Evolutionary conservation across 371 early-diverging fungal genomes (phyloP), one percentile per base, ranked within the genome.

Genomic region (Cokeromyces recurvatus): DNA sequence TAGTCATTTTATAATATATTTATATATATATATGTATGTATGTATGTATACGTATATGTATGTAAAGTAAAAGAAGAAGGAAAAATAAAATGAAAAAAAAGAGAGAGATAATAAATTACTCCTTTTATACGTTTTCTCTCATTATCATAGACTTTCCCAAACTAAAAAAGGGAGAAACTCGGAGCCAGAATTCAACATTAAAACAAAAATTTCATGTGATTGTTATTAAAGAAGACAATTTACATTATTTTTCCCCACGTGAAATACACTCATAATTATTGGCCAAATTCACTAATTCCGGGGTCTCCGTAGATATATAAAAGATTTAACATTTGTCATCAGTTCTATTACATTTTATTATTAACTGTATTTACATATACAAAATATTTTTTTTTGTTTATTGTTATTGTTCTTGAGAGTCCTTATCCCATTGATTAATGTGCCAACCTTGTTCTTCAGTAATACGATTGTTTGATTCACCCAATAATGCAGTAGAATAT

Each of bases 401-500:
- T n/a, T n/a, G n/a, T n/a, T n/a, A n/a, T n/a, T n/a, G n/a, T n/a
- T n/a, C n/a, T n/a, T n/a, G n/a, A n/a, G n/a, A n/a, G n/a, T n/a
- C n/a, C n/a, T n/a, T n/a, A n/a, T n/a, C 38, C 51, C 51, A 61
- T 47, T 68, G 52, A 34, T 64, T 58, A 32, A 68, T 57, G 38
- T 39, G 38, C 75, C 75, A 74, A 1, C 56, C 62, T 21, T 57
- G 23, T n/a, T 57, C 57, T 7, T 43, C 45, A 11, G 48, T 43
- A 14, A 74, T 54, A 22, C 59, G 61, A 17, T 64, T 66, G 14
- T 52, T 71, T 1, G 57, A 24, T 53, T 77, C 72, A 24, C 77
- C 78, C 36, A 76, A 57, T 10, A 78, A 34, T 12, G 68, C 71
- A 24, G 60, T 57, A 4, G 74, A 69, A 24, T 48, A 66, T 14